These are phyloP conservation scores for Crucibulum cyathiforme DNA, from an alignment of 1,284 basidiomycete species.

Conservation along the genomic window DNA sequence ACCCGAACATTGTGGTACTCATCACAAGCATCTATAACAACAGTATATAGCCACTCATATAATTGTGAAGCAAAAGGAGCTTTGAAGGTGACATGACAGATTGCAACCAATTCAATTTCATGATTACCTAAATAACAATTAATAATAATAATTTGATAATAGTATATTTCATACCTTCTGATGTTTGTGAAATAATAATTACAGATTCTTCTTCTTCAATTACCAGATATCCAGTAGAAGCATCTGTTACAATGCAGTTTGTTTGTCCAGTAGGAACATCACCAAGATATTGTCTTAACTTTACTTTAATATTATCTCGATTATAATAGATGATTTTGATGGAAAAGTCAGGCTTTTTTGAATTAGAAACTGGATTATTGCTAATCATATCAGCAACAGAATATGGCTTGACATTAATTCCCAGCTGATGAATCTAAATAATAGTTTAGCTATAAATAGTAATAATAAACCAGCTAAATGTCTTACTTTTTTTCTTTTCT, in stretches of 20 bases:
- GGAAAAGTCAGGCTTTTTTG: not conserved
- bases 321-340: not conserved
- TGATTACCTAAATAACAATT: not conserved
- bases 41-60: not conserved
- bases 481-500: too few relatives aligned
- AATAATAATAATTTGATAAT: not conserved
- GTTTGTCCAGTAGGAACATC: not conserved
- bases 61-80: not conserved
- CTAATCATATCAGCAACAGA: not conserved
- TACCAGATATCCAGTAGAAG: not conserved
- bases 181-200: not conserved
- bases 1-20: not conserved
- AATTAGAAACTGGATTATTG: not conserved
- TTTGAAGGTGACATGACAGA: not conserved
- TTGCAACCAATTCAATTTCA: not conserved
- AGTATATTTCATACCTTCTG: not conserved
- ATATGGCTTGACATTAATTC: not conserved
- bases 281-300: too few relatives aligned
- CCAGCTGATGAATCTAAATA: not conserved
- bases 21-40: not conserved
- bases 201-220: not conserved
- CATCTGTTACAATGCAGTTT: not conserved
- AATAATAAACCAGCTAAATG: too few relatives aligned
- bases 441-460: not conserved
- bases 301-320: too few relatives aligned